Base-by-base conservation (phyloP, 345 rosid species). In the Zanthoxylum bungeanum region DNA sequence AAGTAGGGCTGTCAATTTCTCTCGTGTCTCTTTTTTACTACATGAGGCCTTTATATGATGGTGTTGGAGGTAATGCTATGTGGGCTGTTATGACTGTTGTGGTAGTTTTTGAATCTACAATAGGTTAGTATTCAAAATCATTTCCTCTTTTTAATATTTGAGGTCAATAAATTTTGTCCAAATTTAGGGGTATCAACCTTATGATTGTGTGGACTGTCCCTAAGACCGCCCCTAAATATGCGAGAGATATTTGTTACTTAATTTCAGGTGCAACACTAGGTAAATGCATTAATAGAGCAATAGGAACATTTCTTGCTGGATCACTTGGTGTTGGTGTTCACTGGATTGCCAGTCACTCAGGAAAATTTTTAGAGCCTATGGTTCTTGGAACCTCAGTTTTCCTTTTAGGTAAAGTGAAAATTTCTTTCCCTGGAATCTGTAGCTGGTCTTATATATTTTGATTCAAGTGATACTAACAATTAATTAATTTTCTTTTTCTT, bases 71-170 rank as follows among this genome's bases (percentile, higher is more conserved):
- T 11, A 87, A 83, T 79, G 89, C 86, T 40, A 80, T 87, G 86
- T 91, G 92, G 93, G 93, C 93, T 39, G 77, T 91, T 39, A 88
- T 91, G 90, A 88, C 93, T 0, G 97, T 88, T 50, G 92, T 88
- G 8, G 91, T 88, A 17, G 96, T 90, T 69, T 90, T 90, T 40
- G 91, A 88, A 44, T 76, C 77, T 76, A 87, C 83, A 28, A 84
- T 87, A 0, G 92, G 93, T 92, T 66, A 49, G 89, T 76, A 55
- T 31, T 51, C 47, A 28, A 25, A n/a, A 59, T 28, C 14, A 17
- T 56, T 28, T 27, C 60, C 12, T 17, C n/a, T n/a, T n/a, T n/a
- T n/a, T n/a, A n/a, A n/a, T n/a, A n/a, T n/a, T n/a, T n/a, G n/a
- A n/a, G n/a, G n/a, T n/a, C n/a, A n/a, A n/a, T n/a, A n/a, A n/a